Evolutionary conservation across 1,284 basidiomycete genomes (phyloP).

Genomic region (Ganoderma multipileum): DNA sequence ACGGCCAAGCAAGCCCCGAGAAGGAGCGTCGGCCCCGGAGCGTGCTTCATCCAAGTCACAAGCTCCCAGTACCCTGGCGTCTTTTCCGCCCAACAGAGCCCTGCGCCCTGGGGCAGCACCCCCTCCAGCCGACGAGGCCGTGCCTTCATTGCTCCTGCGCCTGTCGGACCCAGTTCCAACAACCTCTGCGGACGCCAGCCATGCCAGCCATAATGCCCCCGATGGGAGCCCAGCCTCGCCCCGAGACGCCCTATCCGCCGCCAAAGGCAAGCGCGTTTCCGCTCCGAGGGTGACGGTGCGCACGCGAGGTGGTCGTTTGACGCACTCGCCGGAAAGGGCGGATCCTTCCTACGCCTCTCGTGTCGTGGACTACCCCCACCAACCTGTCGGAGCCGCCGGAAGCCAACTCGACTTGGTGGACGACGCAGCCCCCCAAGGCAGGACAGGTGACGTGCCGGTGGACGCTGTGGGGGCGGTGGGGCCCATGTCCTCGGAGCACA

Average conservation of each 20-base stretch:
- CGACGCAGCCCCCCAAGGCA: not conserved
- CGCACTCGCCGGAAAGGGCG: slow-evolving; percentile 16
- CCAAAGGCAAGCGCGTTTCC: slow-evolving; percentile 32
- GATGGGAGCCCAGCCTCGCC: slow-evolving; percentile 14
- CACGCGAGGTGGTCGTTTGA: slow-evolving; percentile 39
- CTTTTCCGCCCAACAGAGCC: slow-evolving; percentile 21
- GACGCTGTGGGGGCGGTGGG: slow-evolving; percentile 21
- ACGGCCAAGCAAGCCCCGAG: slow-evolving; percentile 14
- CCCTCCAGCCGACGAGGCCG: slow-evolving; percentile 17
- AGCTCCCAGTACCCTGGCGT: slow-evolving; percentile 13
- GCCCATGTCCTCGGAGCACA: slow-evolving; percentile 24
- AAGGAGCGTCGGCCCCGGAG: slow-evolving; percentile 18
- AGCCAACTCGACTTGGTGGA: not conserved
- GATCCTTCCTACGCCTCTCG: slow-evolving; percentile 11
- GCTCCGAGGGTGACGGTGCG: slow-evolving; percentile 43
- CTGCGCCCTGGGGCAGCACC: slow-evolving; percentile 20
- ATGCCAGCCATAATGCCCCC: slow-evolving; percentile 3
- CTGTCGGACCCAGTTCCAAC: slow-evolving; percentile 31
- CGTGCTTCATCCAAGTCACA: slow-evolving; percentile 21
- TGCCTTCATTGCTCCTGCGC: slow-evolving; percentile 33
- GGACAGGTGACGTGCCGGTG: slow-evolving; percentile 20
- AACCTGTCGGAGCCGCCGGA: slow-evolving; percentile 22
- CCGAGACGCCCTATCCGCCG: slow-evolving; percentile 19
- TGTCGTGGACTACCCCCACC: slow-evolving; percentile 10
- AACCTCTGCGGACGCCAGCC: slow-evolving; percentile 7